A percentile compares a stretch with the other conserved stretches of the same genome.
phyloP scores from a whole-genome alignment of 2,329 filamentous ascomycete species.

The Phyllosticta ampelicida region DNA sequence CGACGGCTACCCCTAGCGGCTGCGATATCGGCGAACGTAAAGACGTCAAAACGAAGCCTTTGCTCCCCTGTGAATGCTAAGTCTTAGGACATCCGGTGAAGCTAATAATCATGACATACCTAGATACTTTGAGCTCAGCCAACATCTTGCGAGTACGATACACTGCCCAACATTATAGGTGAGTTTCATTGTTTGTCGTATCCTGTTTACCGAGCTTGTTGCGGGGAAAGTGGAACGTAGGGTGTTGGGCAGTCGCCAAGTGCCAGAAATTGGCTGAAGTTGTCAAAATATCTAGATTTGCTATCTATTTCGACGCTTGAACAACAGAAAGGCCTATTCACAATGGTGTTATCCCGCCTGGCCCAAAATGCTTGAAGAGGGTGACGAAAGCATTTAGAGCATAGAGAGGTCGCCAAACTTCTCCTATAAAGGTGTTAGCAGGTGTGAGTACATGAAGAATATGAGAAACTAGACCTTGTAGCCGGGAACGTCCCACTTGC shows the following conservation, averaged over 20 bases:
- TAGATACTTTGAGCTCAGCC: neutral
- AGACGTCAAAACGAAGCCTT: neutral
- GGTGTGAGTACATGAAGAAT: neutral
- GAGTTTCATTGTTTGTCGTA: neutral
- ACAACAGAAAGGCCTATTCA: slow-evolving; percentile 7
- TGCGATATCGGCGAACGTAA: neutral
- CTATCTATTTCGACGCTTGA: slow-evolving; percentile 10
- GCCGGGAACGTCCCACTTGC: slow-evolving; percentile 93
- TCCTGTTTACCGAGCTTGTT: neutral
- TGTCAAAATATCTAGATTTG: slow-evolving; percentile 10
- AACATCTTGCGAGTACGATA: no score
- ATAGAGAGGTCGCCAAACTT: slow-evolving; percentile 97
- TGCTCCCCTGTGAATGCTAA: neutral
- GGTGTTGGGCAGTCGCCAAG: neutral
- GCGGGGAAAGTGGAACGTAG: neutral
- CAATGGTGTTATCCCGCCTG: slow-evolving; percentile 9
- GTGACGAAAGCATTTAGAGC: slow-evolving; percentile 51
- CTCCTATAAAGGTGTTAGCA: slow-evolving; percentile 59
- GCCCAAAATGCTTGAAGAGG: slow-evolving; percentile 5
- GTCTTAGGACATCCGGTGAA: neutral
- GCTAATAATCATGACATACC: neutral
- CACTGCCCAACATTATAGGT: no score
- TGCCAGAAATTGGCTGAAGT: neutral
- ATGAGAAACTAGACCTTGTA: slow-evolving; percentile 72
- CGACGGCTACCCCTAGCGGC: neutral